Evolutionary conservation across 768 basidiomycete genomes (phyloP), one percentile per base, ranked within the genome.

Genomic region (Lactarius trivialis): DNA sequence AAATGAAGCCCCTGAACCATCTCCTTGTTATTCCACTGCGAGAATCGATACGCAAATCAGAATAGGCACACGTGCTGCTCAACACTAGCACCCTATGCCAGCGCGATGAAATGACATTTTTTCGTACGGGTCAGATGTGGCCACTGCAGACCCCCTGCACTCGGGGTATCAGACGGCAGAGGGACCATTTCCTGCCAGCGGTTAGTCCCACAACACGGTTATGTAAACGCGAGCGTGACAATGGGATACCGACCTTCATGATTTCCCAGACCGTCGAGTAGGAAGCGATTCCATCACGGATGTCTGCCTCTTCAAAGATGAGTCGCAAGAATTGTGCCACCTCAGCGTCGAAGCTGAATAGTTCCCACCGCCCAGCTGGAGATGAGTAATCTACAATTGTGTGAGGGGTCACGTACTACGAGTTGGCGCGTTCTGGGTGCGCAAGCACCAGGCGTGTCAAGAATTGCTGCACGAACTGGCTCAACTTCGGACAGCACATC

Each of bases 301-400:
- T 54, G 11, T 63, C 62, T 15, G 32, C 36, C 4, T 19, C 9
- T 28, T 49, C 52, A 36, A 59, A 37, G 36, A 43, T 21, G 4
- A 45, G 21, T 11, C 12, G 52, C 24, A 63, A 32, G 21, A 63
- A 63, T 34, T 48, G 56, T 11, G 28, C 28, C 21, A 58, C 62
- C 45, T 63, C 62, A 8, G 62, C 28, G 36, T 63, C 62, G 14
- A 63, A 63, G 45, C 62, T 63, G 8, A n/a, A n/a, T 21, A 41
- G n/a, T n/a, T 7, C 24, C 28, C 53, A 21, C 36, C 34, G 26
- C 14, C 17, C 15, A 43, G 34, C 34, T 24, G 12, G 21, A 30
- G 33, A 30, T 33, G 21, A n/a, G 21, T 12, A 15, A 21, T 21
- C 12, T n/a, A 4, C 1, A 33, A 26, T 15, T 4, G 34, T 5